Percentiles rank a stretch among this genome's conserved stretches.
These are phyloP conservation scores for Salix suchowensis DNA, from an alignment of 345 rosid species.

Conservation along the genomic window DNA sequence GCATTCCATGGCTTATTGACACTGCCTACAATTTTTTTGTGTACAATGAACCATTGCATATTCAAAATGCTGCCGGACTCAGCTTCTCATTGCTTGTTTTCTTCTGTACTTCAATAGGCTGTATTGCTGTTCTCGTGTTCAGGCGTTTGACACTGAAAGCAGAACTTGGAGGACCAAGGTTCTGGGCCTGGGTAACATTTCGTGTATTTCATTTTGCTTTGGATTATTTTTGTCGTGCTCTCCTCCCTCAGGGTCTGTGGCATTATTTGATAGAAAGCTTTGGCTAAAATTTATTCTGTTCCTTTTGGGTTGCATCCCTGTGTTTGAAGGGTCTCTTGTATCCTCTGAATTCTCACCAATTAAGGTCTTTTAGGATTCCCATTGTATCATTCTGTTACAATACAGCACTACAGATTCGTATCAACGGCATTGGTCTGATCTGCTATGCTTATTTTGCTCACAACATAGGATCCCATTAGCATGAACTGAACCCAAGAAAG, in stretches of 20 bases:
- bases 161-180: constrained; percentile 82
- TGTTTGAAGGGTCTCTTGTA: background rate
- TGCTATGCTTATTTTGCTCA: background rate
- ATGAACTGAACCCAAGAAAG: background rate
- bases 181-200: constrained; percentile 84
- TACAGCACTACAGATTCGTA: background rate
- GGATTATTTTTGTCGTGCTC: constrained; percentile 69
- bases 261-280: constrained; percentile 36
- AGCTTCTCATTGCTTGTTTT: constrained; percentile 80
- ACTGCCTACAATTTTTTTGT: constrained; percentile 71
- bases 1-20: constrained; percentile 90
- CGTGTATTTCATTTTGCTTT: constrained; percentile 64
- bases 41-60: constrained; percentile 57
- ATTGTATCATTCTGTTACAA: too few species aligned
- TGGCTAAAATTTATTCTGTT: background rate
- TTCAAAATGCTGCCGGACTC: constrained; percentile 62
- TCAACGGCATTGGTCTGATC: background rate
- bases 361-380: background rate
- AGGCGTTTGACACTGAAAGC: constrained; percentile 72
- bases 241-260: constrained; percentile 69
- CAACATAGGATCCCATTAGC: background rate
- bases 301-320: background rate
- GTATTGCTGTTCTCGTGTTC: constrained; percentile 68
- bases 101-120: constrained; percentile 71
- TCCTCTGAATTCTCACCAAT: background rate